A percentile compares a stretch with the other conserved stretches of the same genome.
Conservation (phyloP, 192 early-diverging fungal species). For the Coemansia sp. region DNA sequence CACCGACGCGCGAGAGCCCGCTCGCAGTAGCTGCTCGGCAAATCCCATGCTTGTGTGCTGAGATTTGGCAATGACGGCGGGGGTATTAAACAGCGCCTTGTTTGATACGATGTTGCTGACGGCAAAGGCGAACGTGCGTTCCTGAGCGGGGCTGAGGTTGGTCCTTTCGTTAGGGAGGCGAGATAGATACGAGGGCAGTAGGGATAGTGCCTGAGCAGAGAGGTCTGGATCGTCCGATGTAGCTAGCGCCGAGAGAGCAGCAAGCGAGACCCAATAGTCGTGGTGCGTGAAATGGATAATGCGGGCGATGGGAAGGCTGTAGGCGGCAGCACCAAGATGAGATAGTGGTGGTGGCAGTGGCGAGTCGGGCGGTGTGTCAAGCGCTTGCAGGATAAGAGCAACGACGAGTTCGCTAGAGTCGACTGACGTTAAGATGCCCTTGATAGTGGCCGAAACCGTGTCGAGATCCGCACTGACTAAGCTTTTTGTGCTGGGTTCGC, state of each 20-base stretch:
- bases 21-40: constrained; percentile 41
- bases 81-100: constrained; percentile 2
- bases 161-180: constrained; percentile 31
- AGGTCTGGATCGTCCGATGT: constrained; percentile 9
- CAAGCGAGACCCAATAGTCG: constrained; percentile 41
- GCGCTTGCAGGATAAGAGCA: constrained; percentile 33
- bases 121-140: constrained; percentile 20
- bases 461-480: constrained; percentile 28
- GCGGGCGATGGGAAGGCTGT: constrained; percentile 12
- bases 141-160: constrained; percentile 9
- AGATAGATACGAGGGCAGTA: constrained; percentile 32
- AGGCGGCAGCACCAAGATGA: constrained; percentile 2
- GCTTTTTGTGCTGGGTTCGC: constrained; percentile 23
- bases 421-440: constrained; percentile 35
- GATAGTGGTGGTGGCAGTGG: constrained; percentile 10
- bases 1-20: constrained; percentile 30
- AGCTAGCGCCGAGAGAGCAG: constrained; percentile 28
- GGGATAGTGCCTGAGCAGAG: constrained; percentile 18
- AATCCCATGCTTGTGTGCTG: constrained; percentile 38
- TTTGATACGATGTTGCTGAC: constrained; percentile 25
- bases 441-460: constrained; percentile 31
- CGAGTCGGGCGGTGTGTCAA: constrained; percentile 6
- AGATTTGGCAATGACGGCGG: neutral
- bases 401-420: constrained; percentile 10
- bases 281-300: constrained; percentile 16